Conservation (phyloP, 2,329 filamentous ascomycete genomes). For the Alternaria tenuissima region DNA sequence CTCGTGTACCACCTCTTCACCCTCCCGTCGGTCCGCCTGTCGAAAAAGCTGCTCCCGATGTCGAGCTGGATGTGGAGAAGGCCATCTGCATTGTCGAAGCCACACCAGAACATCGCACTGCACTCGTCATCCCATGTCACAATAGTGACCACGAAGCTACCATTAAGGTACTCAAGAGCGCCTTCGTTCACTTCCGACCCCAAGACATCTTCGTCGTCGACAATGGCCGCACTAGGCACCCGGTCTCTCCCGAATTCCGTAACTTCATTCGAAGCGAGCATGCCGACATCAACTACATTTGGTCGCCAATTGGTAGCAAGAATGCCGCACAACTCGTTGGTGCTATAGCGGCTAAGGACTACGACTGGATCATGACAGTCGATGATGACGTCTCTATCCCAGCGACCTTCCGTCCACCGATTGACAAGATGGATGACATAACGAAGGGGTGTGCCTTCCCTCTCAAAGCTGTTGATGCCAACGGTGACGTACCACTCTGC, state of each 20-base stretch:
- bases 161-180: slow-evolving; percentile 15
- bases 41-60: background rate
- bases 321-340: slow-evolving; percentile 30
- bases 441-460: slow-evolving; percentile 27
- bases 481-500: slow-evolving; percentile 18
- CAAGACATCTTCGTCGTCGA: slow-evolving; percentile 27
- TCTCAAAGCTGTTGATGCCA: slow-evolving; percentile 26
- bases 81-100: background rate
- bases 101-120: slow-evolving; percentile 8
- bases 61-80: slow-evolving; percentile 3
- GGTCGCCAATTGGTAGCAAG: slow-evolving; percentile 28
- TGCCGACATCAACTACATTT: slow-evolving; percentile 27
- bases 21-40: background rate
- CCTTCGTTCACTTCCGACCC: slow-evolving; percentile 22
- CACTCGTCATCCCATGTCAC: slow-evolving; percentile 18
- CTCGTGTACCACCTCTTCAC: slow-evolving; percentile 7
- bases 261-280: slow-evolving; percentile 21
- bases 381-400: slow-evolving; percentile 31
- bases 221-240: slow-evolving; percentile 22
- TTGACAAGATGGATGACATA: slow-evolving; percentile 21
- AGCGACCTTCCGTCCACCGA: slow-evolving; percentile 19
- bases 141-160: slow-evolving; percentile 17
- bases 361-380: slow-evolving; percentile 27
- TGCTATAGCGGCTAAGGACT: slow-evolving; percentile 21
- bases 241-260: slow-evolving; percentile 21